Percentiles rank a stretch among this genome's conserved stretches.
These are phyloP conservation scores for Globisporangium nunn DNA, from an alignment of 352 stramenopile genomes.

Conservation along the genomic window DNA sequence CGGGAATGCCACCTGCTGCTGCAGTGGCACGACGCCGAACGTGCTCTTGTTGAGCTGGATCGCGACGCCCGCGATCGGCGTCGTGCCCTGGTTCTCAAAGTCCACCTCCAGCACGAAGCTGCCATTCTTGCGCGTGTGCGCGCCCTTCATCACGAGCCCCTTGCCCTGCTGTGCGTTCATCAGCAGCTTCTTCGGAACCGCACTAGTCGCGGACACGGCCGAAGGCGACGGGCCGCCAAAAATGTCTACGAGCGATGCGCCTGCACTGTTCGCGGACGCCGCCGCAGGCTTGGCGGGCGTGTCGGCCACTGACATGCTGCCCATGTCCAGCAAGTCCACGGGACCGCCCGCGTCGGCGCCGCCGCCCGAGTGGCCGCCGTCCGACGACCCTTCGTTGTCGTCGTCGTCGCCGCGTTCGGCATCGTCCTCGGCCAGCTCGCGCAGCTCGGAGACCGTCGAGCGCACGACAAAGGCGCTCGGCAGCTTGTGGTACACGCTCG, in stretches of 20 bases:
- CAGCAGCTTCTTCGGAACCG: slow-evolving; percentile 60
- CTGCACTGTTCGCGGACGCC: slow-evolving; percentile 18
- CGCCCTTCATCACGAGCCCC: slow-evolving; percentile 85
- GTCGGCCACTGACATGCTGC: slow-evolving; percentile 69
- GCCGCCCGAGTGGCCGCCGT: slow-evolving; percentile 25
- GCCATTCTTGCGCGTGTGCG: slow-evolving; percentile 51
- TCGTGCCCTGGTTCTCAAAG: slow-evolving; percentile 85
- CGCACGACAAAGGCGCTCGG: slow-evolving; percentile 78
- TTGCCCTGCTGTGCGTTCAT: slow-evolving; percentile 81
- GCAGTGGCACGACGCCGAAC: slow-evolving; percentile 92
- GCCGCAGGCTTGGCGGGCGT: slow-evolving; percentile 27
- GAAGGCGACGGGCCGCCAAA: slow-evolving; percentile 56
- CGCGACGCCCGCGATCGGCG: slow-evolving; percentile 86
- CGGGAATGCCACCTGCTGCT: slow-evolving; percentile 85
- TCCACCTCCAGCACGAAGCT: slow-evolving; percentile 73
- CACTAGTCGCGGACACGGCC: slow-evolving; percentile 20
- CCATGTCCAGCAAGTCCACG: slow-evolving; percentile 82
- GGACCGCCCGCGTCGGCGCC: slow-evolving; percentile 19
- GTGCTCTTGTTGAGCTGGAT: slow-evolving; percentile 98
- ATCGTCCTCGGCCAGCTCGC: slow-evolving; percentile 61
- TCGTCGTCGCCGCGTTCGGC: slow-evolving; percentile 37
- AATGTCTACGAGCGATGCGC: slow-evolving; percentile 69
- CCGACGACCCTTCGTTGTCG: slow-evolving; percentile 53
- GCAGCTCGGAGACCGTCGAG: slow-evolving; percentile 72
- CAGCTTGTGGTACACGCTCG: slow-evolving; percentile 97